Conservation (phyloP, 306 rosid species). For the Quercus bicolor region DNA sequence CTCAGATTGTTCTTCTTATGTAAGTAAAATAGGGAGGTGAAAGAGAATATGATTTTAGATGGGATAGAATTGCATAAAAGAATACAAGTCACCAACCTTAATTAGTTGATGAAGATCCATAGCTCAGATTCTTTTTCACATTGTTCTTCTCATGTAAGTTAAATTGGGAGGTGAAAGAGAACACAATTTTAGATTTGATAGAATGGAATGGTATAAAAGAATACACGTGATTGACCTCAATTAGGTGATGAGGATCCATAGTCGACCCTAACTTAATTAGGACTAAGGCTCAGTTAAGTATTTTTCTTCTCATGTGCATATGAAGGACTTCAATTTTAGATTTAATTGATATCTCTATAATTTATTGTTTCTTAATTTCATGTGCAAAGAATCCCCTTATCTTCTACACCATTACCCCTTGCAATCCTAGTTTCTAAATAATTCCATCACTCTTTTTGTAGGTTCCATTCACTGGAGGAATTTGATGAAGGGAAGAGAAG, state of each 20-base stretch:
- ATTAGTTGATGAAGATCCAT: not conserved
- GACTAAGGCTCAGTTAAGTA: not conserved
- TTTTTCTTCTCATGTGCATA: not conserved
- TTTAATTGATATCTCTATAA: not conserved
- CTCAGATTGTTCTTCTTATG: not conserved
- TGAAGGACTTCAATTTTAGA: not conserved
- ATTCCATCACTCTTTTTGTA: conserved; percentile 9
- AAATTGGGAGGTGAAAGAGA: no score
- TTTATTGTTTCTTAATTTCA: not conserved
- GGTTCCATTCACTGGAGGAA: conserved; percentile 94
- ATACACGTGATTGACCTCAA: no score
- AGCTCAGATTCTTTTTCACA: not conserved
- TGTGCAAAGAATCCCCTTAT: not conserved
- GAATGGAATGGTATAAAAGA: no score
- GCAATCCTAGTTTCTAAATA: not conserved
- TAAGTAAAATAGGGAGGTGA: not conserved
- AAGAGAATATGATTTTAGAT: no score
- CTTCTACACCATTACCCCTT: not conserved
- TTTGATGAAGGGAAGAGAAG: conserved; percentile 96
- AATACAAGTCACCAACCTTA: no score
- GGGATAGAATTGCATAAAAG: no score
- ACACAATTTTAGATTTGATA: no score
- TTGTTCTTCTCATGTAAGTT: not conserved
- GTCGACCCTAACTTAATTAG: no score
- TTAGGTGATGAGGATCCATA: no score